These are phyloP conservation scores for Pleurotus sapidus DNA, from an alignment of 768 basidiomycete species.

Conservation along the genomic window DNA sequence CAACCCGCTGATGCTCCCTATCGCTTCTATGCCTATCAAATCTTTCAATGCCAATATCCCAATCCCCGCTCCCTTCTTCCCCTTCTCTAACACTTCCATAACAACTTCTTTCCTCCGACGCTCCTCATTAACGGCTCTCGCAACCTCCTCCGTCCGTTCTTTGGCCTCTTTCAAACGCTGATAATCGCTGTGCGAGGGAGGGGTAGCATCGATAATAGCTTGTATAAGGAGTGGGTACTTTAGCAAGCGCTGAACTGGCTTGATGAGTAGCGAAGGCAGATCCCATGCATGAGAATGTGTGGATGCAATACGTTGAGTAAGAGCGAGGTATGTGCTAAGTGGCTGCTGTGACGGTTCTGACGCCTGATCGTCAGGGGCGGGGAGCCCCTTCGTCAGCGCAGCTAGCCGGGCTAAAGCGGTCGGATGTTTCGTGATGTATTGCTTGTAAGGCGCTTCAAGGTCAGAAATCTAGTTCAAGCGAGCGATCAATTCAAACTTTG, in stretches of 20 bases:
- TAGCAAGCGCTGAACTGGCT: conserved; percentile 93
- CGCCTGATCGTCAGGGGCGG: conserved; percentile 23
- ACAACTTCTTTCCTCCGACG: conserved; percentile 76
- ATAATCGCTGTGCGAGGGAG: conserved; percentile 66
- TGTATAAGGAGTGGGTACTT: conserved; percentile 89
- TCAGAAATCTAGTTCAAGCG: conserved; percentile 50
- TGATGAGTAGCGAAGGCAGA: conserved; percentile 90
- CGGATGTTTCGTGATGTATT: conserved; percentile 80
- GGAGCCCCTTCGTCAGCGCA: conserved; percentile 45
- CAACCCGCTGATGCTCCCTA: conserved; percentile 17
- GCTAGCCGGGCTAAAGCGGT: conserved; percentile 65
- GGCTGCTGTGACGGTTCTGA: conserved; percentile 47
- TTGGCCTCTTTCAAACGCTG: conserved; percentile 51
- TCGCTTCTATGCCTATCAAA: conserved; percentile 2
- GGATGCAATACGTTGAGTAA: conserved; percentile 64
- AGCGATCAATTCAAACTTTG: conserved; percentile 4
- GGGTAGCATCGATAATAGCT: conserved; percentile 74
- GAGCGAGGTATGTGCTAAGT: conserved; percentile 62
- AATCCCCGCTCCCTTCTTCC: conserved; percentile 33
- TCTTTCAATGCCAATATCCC: conserved; percentile 4
- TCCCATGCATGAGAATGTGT: conserved; percentile 89
- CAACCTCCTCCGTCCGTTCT: conserved; percentile 65
- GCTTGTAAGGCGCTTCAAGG: conserved; percentile 70
- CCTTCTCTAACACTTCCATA: conserved; percentile 62
- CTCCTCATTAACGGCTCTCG: conserved; percentile 76